phyloP scores from a whole-genome alignment of 805 yeast genomes.

The Zygosaccharomyces gambellarensis region DNA sequence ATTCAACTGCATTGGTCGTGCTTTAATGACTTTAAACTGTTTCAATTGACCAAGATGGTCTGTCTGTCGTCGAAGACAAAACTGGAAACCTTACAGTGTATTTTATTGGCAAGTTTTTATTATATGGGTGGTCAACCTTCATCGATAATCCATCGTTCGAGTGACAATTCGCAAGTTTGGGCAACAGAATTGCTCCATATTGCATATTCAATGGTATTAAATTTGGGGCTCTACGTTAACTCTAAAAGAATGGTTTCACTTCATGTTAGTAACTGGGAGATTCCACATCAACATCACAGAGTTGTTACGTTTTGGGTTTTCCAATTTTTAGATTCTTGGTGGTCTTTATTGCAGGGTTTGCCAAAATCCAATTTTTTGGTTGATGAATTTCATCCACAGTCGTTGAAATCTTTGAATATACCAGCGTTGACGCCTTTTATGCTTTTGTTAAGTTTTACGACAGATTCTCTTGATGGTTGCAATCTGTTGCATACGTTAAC shows the following conservation, averaged over 20 bases:
- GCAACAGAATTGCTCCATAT: conserved; percentile 22
- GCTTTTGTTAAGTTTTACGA: conserved; percentile 18
- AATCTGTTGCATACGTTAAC: conserved; percentile 19
- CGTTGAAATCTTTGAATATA: conserved; percentile 15
- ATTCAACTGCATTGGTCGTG: conserved; percentile 32
- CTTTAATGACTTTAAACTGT: conserved; percentile 25
- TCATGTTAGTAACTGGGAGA: background rate
- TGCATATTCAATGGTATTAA: conserved; percentile 18
- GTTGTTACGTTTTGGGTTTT: conserved; percentile 28
- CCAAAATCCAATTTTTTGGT: conserved; percentile 27
- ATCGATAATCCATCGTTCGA: conserved; percentile 6
- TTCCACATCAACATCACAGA: conserved; percentile 9
- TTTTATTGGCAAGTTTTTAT: conserved; percentile 24
- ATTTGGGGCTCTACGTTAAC: conserved; percentile 25
- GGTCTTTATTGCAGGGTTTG: conserved; percentile 26
- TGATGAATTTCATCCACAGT: conserved; percentile 28
- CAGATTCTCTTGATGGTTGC: conserved; percentile 24
- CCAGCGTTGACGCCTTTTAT: conserved; percentile 25
- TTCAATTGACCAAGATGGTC: conserved; percentile 25
- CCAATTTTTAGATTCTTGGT: conserved; percentile 31
- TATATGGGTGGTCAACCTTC: conserved; percentile 23
- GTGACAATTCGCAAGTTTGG: conserved; percentile 7
- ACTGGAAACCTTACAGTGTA: conserved; percentile 21
- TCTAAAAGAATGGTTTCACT: conserved; percentile 19
- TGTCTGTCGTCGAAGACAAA: conserved; percentile 15